phyloP scores from a whole-genome alignment of 305 asterid species.

The Solanum hybrid region DNA sequence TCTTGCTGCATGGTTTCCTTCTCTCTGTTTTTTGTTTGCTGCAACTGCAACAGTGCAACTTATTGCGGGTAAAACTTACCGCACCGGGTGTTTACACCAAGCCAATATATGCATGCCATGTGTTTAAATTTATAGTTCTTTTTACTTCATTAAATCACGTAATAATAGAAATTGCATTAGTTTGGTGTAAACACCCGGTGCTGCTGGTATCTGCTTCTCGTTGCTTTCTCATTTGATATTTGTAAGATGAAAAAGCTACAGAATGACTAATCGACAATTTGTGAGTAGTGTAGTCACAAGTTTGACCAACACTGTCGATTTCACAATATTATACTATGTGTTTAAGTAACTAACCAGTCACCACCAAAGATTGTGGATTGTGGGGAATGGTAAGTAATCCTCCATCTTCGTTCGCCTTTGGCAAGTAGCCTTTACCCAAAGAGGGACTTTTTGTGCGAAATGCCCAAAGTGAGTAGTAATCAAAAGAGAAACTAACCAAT shows the following conservation, averaged over 20 bases:
- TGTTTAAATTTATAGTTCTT: too few species aligned
- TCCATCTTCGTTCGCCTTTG: not conserved
- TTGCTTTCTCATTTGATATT: not conserved
- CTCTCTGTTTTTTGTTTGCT: not conserved
- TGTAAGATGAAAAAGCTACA: not conserved
- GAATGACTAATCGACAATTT: not conserved
- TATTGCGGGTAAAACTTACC: too few species aligned
- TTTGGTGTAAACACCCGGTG: too few species aligned
- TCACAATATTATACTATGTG: not conserved
- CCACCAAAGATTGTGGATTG: not conserved
- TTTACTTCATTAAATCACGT: too few species aligned
- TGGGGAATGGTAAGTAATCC: too few species aligned
- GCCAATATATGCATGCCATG: too few species aligned
- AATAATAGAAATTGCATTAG: too few species aligned
- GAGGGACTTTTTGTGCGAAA: not conserved
- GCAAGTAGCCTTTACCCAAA: not conserved
- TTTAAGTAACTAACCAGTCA: not conserved
- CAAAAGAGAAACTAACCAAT: not conserved
- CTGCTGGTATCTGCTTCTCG: not conserved
- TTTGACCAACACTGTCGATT: not conserved
- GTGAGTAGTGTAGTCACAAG: not conserved
- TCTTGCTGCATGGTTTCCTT: not conserved
- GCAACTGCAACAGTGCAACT: not conserved
- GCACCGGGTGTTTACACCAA: too few species aligned
- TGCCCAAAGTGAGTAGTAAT: not conserved